Percentiles rank a stretch among this genome's conserved stretches.
These are phyloP conservation scores for Aspergillus sojae DNA, from an alignment of 2,329 filamentous ascomycete species.

Conservation along the genomic window DNA sequence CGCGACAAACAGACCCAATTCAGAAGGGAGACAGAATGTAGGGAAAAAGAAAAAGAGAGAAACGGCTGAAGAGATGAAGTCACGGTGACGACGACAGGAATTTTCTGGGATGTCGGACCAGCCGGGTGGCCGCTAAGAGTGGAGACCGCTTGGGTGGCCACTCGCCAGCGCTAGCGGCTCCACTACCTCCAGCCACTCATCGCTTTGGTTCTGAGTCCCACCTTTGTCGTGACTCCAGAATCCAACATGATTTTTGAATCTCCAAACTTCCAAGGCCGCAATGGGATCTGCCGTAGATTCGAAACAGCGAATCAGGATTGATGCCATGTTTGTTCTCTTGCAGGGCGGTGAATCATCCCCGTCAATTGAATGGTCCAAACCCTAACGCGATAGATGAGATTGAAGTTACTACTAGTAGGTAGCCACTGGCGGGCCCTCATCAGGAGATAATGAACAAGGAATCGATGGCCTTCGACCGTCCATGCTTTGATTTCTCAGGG, in stretches of 20 bases:
- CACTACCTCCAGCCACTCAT: conserved; percentile 22
- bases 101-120: conserved; percentile 28
- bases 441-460: conserved; percentile 4
- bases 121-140: conserved; percentile 11
- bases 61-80: conserved; percentile 33
- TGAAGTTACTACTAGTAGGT: not conserved
- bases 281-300: conserved; percentile 12
- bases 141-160: conserved; percentile 16
- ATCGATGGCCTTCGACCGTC: not conserved
- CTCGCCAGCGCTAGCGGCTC: conserved; percentile 20
- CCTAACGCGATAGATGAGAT: not conserved
- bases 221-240: conserved; percentile 7
- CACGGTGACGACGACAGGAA: conserved; percentile 44
- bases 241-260: not conserved
- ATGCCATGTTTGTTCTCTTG: conserved; percentile 8
- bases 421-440: conserved; percentile 1
- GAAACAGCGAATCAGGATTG: conserved; percentile 14
- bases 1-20: not conserved
- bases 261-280: conserved; percentile 3
- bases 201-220: conserved; percentile 11
- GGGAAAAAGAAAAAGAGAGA: conserved; percentile 8
- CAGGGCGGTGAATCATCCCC: conserved; percentile 17
- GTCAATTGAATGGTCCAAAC: conserved; percentile 6
- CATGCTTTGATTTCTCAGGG: conserved; percentile 15
- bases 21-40: not conserved